Conservation (phyloP, 108 stramenopile genomes). For the Nitzschia palea region DNA sequence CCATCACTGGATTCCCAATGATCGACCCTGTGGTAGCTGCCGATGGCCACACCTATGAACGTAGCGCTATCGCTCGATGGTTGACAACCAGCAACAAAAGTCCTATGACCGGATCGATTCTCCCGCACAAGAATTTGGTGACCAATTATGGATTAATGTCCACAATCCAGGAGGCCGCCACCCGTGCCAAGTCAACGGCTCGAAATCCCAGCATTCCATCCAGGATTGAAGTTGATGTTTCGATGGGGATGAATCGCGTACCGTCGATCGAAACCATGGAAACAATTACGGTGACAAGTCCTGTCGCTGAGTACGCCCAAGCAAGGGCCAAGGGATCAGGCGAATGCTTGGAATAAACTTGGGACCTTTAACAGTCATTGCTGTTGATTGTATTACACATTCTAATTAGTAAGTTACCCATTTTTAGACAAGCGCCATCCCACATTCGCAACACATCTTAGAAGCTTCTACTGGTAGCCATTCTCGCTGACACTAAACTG, state of each 20-base stretch:
- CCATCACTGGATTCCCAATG: constrained; percentile 91
- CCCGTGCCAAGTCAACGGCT: background rate
- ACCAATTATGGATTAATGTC: constrained; percentile 81
- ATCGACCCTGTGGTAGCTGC: constrained; percentile 88
- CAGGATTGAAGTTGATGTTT: background rate
- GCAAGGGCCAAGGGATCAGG: no score
- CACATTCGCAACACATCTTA: no score
- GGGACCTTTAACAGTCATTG: no score
- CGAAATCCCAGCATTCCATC: background rate
- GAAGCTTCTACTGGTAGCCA: no score
- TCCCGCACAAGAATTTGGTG: constrained; percentile 75
- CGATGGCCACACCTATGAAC: constrained; percentile 93
- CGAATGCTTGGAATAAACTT: no score
- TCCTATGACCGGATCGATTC: constrained; percentile 74
- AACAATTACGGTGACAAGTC: background rate
- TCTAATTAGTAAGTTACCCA: no score
- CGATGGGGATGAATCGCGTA: constrained; percentile 1
- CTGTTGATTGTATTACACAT: no score
- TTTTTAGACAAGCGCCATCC: no score
- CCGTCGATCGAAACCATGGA: constrained; percentile 23
- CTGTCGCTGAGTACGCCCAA: background rate
- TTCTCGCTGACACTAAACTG: background rate
- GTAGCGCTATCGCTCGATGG: constrained; percentile 86
- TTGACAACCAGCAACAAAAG: constrained; percentile 73
- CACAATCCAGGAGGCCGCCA: constrained; percentile 47